These are phyloP conservation scores for Magnaporthiopsis rhizophila DNA, from an alignment of 2,329 filamentous ascomycete genomes.

Conservation along the genomic window DNA sequence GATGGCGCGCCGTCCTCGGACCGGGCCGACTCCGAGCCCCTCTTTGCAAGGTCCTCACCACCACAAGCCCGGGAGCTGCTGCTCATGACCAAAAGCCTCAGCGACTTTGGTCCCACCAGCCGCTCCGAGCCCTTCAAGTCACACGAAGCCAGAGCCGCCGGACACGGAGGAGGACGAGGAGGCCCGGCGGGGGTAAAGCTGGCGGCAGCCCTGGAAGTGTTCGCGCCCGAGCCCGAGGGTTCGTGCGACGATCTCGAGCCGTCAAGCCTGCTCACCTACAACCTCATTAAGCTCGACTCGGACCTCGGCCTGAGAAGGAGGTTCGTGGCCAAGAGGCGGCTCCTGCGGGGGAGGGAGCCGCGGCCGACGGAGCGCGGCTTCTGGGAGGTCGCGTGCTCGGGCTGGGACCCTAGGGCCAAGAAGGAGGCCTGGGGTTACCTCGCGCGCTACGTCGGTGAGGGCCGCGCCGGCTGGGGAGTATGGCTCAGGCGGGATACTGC, in stretches of 20 bases:
- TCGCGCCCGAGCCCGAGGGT: slow-evolving; percentile 44
- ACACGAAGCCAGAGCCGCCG: not conserved
- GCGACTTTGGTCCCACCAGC: not conserved
- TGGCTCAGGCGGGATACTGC: slow-evolving; percentile 41
- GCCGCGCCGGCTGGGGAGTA: slow-evolving; percentile 59
- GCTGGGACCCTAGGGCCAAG: slow-evolving; percentile 43
- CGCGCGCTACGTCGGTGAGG: slow-evolving; percentile 48
- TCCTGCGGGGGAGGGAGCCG: slow-evolving; percentile 33
- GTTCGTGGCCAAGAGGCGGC: slow-evolving; percentile 42
- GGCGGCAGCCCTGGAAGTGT: slow-evolving; percentile 38
- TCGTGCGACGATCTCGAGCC: slow-evolving; percentile 34
- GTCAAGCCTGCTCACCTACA: slow-evolving; percentile 46
- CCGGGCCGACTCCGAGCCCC: slow-evolving; percentile 1
- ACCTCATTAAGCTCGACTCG: slow-evolving; percentile 42
- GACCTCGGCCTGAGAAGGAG: slow-evolving; percentile 43
- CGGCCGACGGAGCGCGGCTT: slow-evolving; percentile 63
- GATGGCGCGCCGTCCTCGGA: not conserved
- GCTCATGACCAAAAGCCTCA: not conserved
- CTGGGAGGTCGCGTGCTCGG: slow-evolving; percentile 58
- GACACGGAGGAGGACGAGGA: not conserved
- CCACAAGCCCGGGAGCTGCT: not conserved
- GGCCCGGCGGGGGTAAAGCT: slow-evolving; percentile 4
- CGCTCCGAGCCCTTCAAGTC: no score
- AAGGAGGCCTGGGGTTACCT: slow-evolving; percentile 55
- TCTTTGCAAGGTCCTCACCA: slow-evolving; percentile 7